phyloP scores from a whole-genome alignment of 768 basidiomycete species.

The Lactarius akahatsu region DNA sequence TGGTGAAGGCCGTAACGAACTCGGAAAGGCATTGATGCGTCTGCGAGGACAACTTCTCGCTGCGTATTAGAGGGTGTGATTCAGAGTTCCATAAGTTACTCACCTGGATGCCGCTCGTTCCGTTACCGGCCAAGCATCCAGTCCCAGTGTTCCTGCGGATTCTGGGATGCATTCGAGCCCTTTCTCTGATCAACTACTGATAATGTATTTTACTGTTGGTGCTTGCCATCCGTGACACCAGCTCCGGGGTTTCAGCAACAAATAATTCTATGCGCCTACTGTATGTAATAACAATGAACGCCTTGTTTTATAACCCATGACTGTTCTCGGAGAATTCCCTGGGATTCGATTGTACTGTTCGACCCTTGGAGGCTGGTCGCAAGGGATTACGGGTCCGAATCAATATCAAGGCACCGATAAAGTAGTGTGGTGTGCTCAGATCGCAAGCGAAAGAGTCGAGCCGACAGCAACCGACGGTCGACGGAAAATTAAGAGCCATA shows the following conservation, averaged over 20 bases:
- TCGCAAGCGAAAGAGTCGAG: background rate
- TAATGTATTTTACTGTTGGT: background rate
- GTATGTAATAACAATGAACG: conserved; percentile 7
- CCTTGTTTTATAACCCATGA: background rate
- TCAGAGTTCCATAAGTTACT: background rate
- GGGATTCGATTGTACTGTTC: background rate
- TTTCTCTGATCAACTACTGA: background rate
- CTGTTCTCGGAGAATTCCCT: no score
- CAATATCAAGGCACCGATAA: background rate
- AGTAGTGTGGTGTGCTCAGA: background rate
- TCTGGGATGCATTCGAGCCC: background rate
- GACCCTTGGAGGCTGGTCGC: background rate
- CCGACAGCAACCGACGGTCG: background rate
- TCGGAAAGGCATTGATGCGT: conserved; percentile 43
- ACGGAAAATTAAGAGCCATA: background rate
- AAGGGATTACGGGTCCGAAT: background rate
- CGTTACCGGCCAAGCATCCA: background rate
- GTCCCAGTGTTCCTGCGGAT: background rate
- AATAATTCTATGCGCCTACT: background rate
- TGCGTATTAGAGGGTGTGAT: background rate
- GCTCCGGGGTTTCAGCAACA: background rate
- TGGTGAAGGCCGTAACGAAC: conserved; percentile 41
- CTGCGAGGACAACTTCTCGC: conserved; percentile 35
- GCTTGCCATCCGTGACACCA: background rate
- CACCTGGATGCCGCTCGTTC: background rate